A percentile compares a stretch with the other conserved stretches of the same genome.
Conservation (phyloP, 164 flowering plant species). For the Chloranthus sessilifolius region DNA sequence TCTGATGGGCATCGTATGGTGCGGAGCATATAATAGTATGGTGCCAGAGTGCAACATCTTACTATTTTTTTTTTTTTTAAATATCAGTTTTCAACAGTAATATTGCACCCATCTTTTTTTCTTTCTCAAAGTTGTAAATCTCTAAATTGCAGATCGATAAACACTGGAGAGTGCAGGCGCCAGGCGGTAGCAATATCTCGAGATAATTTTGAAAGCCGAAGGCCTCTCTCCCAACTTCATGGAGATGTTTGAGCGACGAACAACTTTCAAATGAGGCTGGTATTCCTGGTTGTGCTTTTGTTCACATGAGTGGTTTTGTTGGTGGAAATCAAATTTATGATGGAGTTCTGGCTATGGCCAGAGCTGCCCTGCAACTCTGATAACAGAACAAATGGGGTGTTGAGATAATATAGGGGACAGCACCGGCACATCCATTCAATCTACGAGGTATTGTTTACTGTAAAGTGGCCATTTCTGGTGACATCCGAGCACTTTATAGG, state of each 20-base stretch:
- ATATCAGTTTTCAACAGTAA: not conserved
- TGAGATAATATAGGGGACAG: too few species aligned
- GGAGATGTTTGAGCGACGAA: conserved; percentile 87
- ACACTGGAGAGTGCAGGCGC: conserved; percentile 80
- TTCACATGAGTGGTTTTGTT: conserved; percentile 90
- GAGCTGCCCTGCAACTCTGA: conserved; percentile 43
- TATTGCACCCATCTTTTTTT: not conserved
- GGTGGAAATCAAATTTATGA: conserved; percentile 79
- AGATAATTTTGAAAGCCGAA: conserved; percentile 84
- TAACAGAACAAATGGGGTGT: not conserved
- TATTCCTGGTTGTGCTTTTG: conserved; percentile 81
- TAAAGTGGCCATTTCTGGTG: too few species aligned
- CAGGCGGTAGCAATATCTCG: conserved; percentile 86
- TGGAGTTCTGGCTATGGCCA: conserved; percentile 95
- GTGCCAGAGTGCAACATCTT: too few species aligned
- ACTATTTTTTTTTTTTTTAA: not conserved
- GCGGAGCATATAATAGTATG: too few species aligned
- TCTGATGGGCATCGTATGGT: too few species aligned
- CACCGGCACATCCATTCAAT: too few species aligned
- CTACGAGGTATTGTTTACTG: too few species aligned
- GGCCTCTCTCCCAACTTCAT: conserved; percentile 66
- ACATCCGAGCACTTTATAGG: too few species aligned
- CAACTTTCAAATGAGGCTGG: conserved; percentile 61
- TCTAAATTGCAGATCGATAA: conserved; percentile 67
- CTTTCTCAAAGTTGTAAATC: not conserved